Conservation (phyloP, 2,329 filamentous ascomycete species). For the Calonectria multiphialidica region DNA sequence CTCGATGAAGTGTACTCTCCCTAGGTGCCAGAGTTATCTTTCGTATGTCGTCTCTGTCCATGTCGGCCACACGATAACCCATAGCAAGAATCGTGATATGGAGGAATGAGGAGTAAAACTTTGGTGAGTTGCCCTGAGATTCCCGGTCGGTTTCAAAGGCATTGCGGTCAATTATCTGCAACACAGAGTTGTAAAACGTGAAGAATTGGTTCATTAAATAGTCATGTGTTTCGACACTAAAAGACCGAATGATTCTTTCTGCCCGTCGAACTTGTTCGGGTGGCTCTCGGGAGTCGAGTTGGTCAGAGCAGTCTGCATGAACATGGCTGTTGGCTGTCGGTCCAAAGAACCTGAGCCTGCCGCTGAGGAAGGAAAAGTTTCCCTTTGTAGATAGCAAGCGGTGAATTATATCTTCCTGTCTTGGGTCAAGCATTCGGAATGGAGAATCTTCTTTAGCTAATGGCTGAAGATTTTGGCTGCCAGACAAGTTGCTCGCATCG, state of each 20-base stretch:
- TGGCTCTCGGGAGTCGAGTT: conserved; percentile 52
- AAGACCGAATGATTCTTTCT: conserved; percentile 59
- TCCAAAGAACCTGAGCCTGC: conserved; percentile 64
- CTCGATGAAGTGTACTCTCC: conserved; percentile 65
- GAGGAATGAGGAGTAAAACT: conserved; percentile 65
- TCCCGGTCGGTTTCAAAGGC: conserved; percentile 62
- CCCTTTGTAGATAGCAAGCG: conserved; percentile 62
- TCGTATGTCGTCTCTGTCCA: conserved; percentile 60
- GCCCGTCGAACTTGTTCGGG: conserved; percentile 60
- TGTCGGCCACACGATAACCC: conserved; percentile 64
- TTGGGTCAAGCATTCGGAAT: conserved; percentile 52
- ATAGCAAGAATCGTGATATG: conserved; percentile 65
- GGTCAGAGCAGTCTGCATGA: conserved; percentile 54
- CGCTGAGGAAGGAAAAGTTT: conserved; percentile 62
- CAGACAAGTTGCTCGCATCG: conserved; percentile 30
- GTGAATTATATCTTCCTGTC: conserved; percentile 61
- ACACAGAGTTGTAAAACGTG: conserved; percentile 62
- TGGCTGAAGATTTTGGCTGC: conserved; percentile 36
- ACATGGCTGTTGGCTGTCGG: conserved; percentile 67
- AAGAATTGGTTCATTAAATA: conserved; percentile 66
- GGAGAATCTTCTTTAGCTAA: conserved; percentile 47
- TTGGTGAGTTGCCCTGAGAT: conserved; percentile 52
- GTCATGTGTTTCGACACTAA: conserved; percentile 61
- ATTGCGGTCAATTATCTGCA: conserved; percentile 62
- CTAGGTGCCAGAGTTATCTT: conserved; percentile 58